Evolutionary conservation across 2,329 filamentous ascomycete species (phyloP).

Genomic region (Exophiala sideris): DNA sequence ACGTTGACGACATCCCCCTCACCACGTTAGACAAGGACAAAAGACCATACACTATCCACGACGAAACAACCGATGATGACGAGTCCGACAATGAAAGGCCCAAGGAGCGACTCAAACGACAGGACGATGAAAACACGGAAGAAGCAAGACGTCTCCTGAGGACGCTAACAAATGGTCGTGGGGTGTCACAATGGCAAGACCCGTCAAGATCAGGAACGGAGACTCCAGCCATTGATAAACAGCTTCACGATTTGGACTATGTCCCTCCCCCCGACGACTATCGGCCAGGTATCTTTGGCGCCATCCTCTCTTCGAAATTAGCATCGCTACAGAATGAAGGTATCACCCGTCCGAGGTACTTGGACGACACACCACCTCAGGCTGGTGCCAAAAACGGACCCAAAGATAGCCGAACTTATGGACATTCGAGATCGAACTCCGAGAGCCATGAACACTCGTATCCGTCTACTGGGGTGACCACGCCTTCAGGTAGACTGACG

Average conservation of each 20-base stretch:
- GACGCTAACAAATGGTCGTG: conserved; percentile 17
- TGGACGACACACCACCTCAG: conserved; percentile 10
- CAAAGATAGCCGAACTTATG: background rate
- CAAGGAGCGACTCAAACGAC: conserved; percentile 13
- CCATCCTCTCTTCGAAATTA: conserved; percentile 23
- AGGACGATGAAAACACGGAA: conserved; percentile 20
- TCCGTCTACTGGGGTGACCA: background rate
- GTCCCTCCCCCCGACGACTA: conserved; percentile 24
- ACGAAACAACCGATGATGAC: conserved; percentile 28
- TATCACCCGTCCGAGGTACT: conserved; percentile 7
- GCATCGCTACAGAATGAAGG: conserved; percentile 15
- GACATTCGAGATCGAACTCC: conserved; percentile 10
- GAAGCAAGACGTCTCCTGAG: conserved; percentile 23
- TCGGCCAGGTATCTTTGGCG: conserved; percentile 23
- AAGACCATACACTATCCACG: conserved; percentile 28
- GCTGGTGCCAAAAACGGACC: background rate
- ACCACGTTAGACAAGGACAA: conserved; percentile 23
- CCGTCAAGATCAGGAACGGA: conserved; percentile 21
- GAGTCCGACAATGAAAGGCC: conserved; percentile 17
- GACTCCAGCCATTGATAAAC: conserved; percentile 22
- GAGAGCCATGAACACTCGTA: conserved; percentile 9
- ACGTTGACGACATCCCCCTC: conserved; percentile 29
- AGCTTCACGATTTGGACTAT: conserved; percentile 25
- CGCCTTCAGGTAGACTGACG: conserved; percentile 20
- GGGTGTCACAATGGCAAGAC: conserved; percentile 6